phyloP scores from a whole-genome alignment of 192 early-diverging fungal genomes.

The Entrophospora sp. region DNA sequence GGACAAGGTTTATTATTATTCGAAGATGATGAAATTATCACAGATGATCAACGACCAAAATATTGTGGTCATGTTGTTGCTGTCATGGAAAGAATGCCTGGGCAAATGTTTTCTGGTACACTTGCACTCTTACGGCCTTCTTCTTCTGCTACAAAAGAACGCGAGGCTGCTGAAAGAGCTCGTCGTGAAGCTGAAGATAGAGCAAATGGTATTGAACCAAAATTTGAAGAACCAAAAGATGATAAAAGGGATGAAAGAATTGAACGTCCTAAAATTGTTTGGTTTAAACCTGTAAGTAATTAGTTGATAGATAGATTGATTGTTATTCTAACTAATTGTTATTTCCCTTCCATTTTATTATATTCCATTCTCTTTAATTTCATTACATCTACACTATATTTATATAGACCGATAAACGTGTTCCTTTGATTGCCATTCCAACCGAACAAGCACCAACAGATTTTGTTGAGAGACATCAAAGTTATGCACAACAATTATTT shows the following conservation, averaged over 20 bases:
- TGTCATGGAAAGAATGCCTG: slow-evolving; percentile 45
- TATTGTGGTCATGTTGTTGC: slow-evolving; percentile 49
- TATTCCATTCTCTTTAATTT: not conserved
- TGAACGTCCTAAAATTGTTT: slow-evolving; percentile 52
- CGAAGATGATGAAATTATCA: slow-evolving; percentile 42
- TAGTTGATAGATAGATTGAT: no score
- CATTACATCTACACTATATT: no score
- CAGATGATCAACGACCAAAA: slow-evolving; percentile 45
- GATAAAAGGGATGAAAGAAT: slow-evolving; percentile 36
- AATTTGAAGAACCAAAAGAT: slow-evolving; percentile 23
- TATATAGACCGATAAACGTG: slow-evolving; percentile 60
- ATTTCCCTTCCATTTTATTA: slow-evolving; percentile 14
- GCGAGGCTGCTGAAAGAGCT: slow-evolving; percentile 20
- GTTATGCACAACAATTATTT: slow-evolving; percentile 50
- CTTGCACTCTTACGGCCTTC: slow-evolving; percentile 32
- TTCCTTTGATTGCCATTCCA: slow-evolving; percentile 68
- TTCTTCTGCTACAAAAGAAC: slow-evolving; percentile 13
- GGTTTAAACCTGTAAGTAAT: slow-evolving; percentile 83
- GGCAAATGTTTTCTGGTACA: slow-evolving; percentile 49
- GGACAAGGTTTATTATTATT: slow-evolving; percentile 26
- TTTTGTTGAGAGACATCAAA: slow-evolving; percentile 54
- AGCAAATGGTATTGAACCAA: slow-evolving; percentile 26
- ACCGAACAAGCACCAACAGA: slow-evolving; percentile 60
- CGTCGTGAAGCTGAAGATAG: slow-evolving; percentile 30
- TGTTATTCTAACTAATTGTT: no score